A percentile compares a stretch with the other conserved stretches of the same genome.
Conservation (phyloP, 306 rosid species). For the Pterocarpus santalinus region DNA sequence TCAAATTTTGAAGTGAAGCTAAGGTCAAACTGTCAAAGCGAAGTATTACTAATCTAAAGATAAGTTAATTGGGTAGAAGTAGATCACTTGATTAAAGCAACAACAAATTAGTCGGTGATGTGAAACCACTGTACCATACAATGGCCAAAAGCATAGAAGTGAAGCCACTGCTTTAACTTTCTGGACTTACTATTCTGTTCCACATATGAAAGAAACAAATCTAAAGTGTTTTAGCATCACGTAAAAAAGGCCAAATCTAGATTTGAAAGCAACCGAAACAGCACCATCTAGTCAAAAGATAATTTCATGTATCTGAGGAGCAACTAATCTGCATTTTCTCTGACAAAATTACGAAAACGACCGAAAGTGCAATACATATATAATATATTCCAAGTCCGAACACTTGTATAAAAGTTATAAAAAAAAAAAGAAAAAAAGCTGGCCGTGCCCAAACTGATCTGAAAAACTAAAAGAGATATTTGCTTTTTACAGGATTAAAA, state of each 20-base stretch:
- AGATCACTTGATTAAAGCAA: conserved; percentile 2
- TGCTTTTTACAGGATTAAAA: background rate
- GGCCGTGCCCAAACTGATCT: conserved; percentile 14
- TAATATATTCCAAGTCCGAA: background rate
- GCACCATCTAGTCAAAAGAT: conserved; percentile 13
- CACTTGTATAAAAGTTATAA: background rate
- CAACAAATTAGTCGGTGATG: background rate
- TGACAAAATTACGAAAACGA: background rate
- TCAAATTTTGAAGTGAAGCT: background rate
- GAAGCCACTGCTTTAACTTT: background rate
- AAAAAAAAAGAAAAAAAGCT: conserved; percentile 24
- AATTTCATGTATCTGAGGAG: conserved; percentile 1
- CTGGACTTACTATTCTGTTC: no score
- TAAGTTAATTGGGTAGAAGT: background rate
- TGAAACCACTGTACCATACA: background rate
- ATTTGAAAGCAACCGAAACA: background rate
- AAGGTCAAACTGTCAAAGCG: background rate
- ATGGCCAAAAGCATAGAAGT: background rate
- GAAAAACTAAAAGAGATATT: conserved; percentile 6
- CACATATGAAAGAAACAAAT: background rate
- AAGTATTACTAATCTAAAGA: background rate
- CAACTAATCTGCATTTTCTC: background rate
- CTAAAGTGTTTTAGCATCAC: background rate
- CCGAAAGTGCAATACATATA: conserved; percentile 4
- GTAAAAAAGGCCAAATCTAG: background rate